These are phyloP conservation scores for Kazachstania africana DNA, from an alignment of 805 yeast species.

Conservation along the genomic window DNA sequence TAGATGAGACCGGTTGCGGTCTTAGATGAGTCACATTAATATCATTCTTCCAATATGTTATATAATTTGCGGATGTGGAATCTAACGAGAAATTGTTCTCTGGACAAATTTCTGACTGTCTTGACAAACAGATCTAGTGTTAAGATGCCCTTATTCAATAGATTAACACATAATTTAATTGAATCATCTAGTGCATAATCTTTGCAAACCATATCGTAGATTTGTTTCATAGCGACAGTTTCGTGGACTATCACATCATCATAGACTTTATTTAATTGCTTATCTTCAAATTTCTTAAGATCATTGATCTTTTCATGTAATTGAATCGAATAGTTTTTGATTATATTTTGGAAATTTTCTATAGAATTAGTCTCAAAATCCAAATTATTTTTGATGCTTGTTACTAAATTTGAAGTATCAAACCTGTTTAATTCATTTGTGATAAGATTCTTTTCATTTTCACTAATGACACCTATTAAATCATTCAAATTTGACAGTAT, in stretches of 20 bases:
- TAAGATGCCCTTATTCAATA: conserved; percentile 12
- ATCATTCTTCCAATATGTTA: no score
- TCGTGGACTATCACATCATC: conserved; percentile 33
- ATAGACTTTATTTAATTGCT: conserved; percentile 29
- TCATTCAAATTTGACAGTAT: no score
- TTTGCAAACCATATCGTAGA: conserved; percentile 39
- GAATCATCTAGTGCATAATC: conserved; percentile 67
- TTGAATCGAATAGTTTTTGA: no score
- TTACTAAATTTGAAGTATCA: no score
- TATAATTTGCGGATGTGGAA: conserved; percentile 35
- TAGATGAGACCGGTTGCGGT: no score
- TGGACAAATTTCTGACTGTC: conserved; percentile 42
- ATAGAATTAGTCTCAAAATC: no score
- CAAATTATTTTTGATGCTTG: no score
- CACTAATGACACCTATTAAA: no score
- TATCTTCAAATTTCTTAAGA: conserved; percentile 12
- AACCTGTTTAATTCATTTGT: no score
- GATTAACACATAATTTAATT: conserved; percentile 33
- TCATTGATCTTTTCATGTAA: not conserved
- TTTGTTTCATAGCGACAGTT: conserved; percentile 43
- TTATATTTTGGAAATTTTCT: no score
- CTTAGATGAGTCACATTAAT: no score
- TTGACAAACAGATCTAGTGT: conserved; percentile 20
- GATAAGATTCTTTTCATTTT: no score
- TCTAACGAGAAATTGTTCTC: conserved; percentile 50